Conservation (phyloP, 2,329 filamentous ascomycete genomes). For the Neurospora crassa region DNA sequence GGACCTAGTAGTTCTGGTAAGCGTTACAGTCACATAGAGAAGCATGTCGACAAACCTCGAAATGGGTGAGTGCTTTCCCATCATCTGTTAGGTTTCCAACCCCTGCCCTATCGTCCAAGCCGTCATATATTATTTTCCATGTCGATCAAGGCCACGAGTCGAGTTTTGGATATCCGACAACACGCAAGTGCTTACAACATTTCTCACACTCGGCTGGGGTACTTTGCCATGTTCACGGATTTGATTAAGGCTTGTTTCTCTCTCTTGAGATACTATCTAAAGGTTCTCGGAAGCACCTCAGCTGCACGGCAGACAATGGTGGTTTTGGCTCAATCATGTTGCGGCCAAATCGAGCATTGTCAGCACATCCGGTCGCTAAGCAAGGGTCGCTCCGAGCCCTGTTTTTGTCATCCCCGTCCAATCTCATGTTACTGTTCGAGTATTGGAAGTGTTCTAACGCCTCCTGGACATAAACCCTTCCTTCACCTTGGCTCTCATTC, state of each 20-base stretch:
- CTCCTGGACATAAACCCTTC: background rate
- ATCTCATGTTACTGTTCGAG: background rate
- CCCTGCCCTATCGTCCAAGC: background rate
- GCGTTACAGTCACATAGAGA: background rate
- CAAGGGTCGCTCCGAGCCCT: background rate
- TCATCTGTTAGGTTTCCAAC: background rate
- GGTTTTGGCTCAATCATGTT: background rate
- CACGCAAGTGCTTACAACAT: background rate
- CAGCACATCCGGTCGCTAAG: background rate
- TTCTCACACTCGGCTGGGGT: background rate
- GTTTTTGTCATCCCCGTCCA: background rate
- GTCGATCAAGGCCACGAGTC: background rate
- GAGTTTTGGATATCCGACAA: background rate
- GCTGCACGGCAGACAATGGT: background rate
- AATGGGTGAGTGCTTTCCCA: constrained; percentile 4
- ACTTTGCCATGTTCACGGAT: background rate
- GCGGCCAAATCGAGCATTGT: background rate
- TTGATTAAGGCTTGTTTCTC: background rate
- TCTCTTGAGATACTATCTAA: background rate
- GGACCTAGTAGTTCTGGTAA: background rate
- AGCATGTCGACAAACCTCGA: constrained; percentile 3
- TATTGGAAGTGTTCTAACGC: background rate
- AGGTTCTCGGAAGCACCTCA: background rate
- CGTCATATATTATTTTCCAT: background rate
- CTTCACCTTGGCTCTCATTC: background rate